Evolutionary conservation across 371 early-diverging fungal genomes (phyloP), one percentile per base, ranked within the genome.

Genomic region (Mucor sp.): DNA sequence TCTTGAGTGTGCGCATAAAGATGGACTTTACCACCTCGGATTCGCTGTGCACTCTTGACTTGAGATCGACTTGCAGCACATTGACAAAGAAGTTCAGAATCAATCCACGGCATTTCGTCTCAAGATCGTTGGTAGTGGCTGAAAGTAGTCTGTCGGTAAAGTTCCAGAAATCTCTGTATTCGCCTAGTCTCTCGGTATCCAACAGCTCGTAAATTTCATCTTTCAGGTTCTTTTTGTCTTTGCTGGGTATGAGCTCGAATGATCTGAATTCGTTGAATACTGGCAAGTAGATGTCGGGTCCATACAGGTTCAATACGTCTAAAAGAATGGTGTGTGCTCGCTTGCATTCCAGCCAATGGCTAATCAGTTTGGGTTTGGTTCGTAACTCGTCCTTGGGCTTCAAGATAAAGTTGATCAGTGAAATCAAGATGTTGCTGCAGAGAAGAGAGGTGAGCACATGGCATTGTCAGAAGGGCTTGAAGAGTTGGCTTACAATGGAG

Each of bases 101-200:
- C 30, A 69, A 39, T 44, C 44, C 23, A 30, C 50, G 58, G 33
- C 73, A 73, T 55, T 66, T 53, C 9, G 53, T 27, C 27, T 66
- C 66, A 0, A 70, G 43, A 19, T 66, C 56, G 21, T 43, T 25
- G 23, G 6, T 37, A 9, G 39, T 37, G 17, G 44, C 15, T n/a
- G 63, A 66, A 17, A 69, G 27, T 21, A 58, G 12, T 11, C 25
- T 33, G 14, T 68, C 58, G 5, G 48, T 25, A 33, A 63, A 60
- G 15, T 59, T 27, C 73, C 73, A 73, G 28, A 69, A 48, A 37
- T 66, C 73, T 14, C 61, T 47, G 33, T 66, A 73, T 23, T 68
- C 56, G 4, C 30, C 21, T 30, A 73, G 3, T 23, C 43, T 14
- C 7, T 66, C 35, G 0, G 50, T 73, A 47, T 69, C 59, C 23